These are phyloP conservation scores for Meira miltonrushii DNA, from an alignment of 1,284 basidiomycete species.

Conservation along the genomic window DNA sequence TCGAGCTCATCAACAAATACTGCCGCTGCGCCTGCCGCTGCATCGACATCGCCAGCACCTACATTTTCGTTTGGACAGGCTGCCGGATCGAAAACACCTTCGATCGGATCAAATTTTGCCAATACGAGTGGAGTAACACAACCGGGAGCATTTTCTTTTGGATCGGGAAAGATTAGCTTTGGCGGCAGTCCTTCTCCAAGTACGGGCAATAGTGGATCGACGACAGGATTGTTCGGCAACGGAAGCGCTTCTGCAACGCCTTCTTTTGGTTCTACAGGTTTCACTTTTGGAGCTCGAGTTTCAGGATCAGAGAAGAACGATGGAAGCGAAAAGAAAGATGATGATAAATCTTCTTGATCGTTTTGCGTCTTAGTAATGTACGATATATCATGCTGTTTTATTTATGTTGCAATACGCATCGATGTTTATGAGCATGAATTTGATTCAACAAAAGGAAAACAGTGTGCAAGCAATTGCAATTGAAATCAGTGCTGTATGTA, in stretches of 20 bases:
- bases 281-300: background rate
- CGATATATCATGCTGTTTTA: too few species aligned
- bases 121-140: constrained; percentile 17
- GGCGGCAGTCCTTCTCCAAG: constrained; percentile 12
- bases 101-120: constrained; percentile 19
- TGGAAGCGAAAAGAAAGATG: background rate
- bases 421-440: too few species aligned
- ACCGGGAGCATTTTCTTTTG: constrained; percentile 21
- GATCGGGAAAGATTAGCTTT: constrained; percentile 23
- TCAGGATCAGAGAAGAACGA: background rate
- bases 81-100: constrained; percentile 14
- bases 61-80: too few species aligned
- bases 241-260: too few species aligned
- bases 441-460: too few species aligned
- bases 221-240: too few species aligned
- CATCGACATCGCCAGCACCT: background rate
- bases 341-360: too few species aligned
- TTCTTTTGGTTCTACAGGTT: background rate
- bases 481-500: too few species aligned
- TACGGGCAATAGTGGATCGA: constrained; percentile 12
- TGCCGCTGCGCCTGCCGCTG: background rate
- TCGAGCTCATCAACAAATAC: background rate
- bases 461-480: too few species aligned
- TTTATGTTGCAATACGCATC: too few species aligned
- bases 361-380: too few species aligned